Conservation (phyloP, 1,284 basidiomycete genomes). For the Puccinia triticina region DNA sequence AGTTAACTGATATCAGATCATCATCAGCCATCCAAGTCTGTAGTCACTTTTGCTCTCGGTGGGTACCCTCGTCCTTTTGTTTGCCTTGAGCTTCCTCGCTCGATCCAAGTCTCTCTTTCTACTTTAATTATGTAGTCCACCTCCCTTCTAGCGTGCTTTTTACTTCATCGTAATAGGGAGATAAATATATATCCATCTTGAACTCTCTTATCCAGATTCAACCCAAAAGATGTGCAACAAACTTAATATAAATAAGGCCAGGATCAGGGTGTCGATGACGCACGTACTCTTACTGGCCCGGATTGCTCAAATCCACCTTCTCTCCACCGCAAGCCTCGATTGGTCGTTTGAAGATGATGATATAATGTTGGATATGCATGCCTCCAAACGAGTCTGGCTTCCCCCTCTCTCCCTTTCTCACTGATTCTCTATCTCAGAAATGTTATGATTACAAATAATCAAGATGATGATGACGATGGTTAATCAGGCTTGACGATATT, state of each 20-base stretch:
- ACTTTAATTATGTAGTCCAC: too few species aligned
- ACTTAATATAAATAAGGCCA: neutral
- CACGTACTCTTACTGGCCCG: neutral
- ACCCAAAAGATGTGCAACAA: too few species aligned
- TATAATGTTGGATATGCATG: conserved; percentile 4
- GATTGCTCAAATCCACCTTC: conserved; percentile 7
- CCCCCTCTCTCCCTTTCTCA: neutral
- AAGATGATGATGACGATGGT: neutral
- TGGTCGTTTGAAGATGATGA: neutral
- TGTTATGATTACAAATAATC: conserved; percentile 4
- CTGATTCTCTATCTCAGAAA: neutral
- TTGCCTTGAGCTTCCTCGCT: too few species aligned
- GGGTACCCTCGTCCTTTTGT: neutral
- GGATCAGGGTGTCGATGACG: neutral
- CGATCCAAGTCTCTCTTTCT: too few species aligned
- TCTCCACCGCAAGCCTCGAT: neutral
- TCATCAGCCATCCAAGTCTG: too few species aligned
- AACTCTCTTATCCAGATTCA: too few species aligned
- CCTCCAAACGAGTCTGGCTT: neutral
- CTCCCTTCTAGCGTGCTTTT: too few species aligned
- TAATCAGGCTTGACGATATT: too few species aligned
- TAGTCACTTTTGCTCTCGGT: neutral
- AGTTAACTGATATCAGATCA: neutral
- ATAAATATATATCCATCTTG: too few species aligned
- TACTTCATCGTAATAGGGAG: too few species aligned